Evolutionary conservation across 805 yeast species (phyloP), one percentile per base, ranked within the genome.

Genomic region (Lipomyces starkeyi): DNA sequence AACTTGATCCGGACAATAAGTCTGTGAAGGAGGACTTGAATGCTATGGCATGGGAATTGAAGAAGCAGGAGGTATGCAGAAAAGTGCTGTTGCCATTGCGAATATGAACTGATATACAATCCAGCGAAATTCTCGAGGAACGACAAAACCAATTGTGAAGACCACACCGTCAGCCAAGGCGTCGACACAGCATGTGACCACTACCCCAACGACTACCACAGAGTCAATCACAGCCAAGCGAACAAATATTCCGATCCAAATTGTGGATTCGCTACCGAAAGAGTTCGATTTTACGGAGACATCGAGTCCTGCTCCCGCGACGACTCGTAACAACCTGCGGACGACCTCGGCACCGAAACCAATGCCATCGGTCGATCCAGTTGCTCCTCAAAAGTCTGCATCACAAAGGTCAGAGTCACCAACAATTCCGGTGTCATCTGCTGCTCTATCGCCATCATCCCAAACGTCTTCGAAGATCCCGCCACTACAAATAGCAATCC

Each of bases 31-130:
- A 63, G 20, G 71, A 66, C n/a, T 29, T 68, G 32, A 66, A 49
- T n/a, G 32, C 55, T 17, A 17, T 66, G 43, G 63, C 62, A 37
- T 66, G 71, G 67, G 67, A 62, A 37, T 62, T 62, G 55, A 68
- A 62, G 62, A 54, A 56, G 40, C 40, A 34, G 20, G 40, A 57
- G 63, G 66, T 63, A 20, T 5, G 66, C 13, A 14, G 4, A 9
- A 17, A 17, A 2, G 22, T 43, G 8, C 20, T 43, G 7, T 43
- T 43, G 17, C 17, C 17, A 17, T n/a, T 6, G 22, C 3, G 49
- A 43, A 43, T 17, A 43, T 43, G 49, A 4, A 43, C 49, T 43
- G 49, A 43, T n/a, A n/a, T n/a, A 0, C 20, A 37, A 8, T 3
- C 34, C 9, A 53, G 56, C 34, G 32, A 56, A 56, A 17, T 20